Base-by-base conservation (phyloP, 1,139 yeast species). In the Entelexis paramagnoliae region DNA sequence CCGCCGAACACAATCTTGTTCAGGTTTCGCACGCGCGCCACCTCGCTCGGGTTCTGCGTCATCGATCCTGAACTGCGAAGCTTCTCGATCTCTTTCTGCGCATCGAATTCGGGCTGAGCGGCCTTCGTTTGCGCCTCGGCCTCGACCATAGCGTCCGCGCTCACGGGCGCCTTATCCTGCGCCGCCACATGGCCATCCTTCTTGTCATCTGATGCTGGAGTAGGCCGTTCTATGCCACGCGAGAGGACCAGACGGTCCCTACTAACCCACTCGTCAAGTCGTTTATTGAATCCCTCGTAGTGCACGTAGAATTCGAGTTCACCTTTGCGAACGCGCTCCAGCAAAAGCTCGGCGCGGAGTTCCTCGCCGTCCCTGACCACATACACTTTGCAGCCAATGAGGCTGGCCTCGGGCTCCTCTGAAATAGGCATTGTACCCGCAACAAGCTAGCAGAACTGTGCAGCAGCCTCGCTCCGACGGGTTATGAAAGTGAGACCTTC, bases 1-100 rank as follows among this genome's bases (percentile, higher is more conserved):
- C 83, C 85, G 1, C 98, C 99, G 68, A 91, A 79, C 4, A 87
- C 82, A 4, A 91, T 77, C 46, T 78, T 74, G 38, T 78, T 74
- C 58, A 93, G 73, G 64, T 91, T 91, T 61, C 97, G 76, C 44
- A 91, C 96, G 55, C 95, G 75, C 0, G 97, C 88, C 26, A 91
- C 87, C 64, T 91, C 98, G 64, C 80, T 82, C 2, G 69, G 63
- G 59, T 85, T 83, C 66, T 93, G 98, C 8, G 94, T 85, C 98
- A 93, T 91, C 1, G 97, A 89, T 2, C 98, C 98, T 28, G 94
- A 76, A 0, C 96, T 88, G 60, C 98, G 74, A 55, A 93, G 74
- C 65, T 87, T 87, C 63, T 89, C 88, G 59, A 91, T 84, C 67
- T 91, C 98, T 58, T 88, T 95, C 61, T 87, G 96, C 53, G 96